Evolutionary conservation across 164 flowering plant species (phyloP).

Genomic region (Echeveria elegans): DNA sequence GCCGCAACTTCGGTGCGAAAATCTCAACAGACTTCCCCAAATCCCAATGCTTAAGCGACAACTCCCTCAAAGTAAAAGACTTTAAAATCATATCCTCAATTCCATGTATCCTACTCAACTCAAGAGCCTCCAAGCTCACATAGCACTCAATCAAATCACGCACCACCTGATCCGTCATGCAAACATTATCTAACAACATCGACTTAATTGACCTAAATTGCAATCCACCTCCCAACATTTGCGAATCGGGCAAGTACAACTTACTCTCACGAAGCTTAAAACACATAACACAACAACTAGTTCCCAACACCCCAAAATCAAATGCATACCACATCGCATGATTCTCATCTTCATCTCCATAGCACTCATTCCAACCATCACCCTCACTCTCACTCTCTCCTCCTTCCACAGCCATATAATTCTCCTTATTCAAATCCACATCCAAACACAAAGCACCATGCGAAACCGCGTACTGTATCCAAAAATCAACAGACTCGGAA

Average conservation of each 20-base stretch:
- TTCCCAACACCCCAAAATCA: background rate
- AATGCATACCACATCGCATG: background rate
- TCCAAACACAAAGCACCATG: background rate
- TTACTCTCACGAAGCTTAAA: constrained; percentile 2
- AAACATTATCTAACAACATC: constrained; percentile 1
- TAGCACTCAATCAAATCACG: background rate
- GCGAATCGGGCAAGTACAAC: background rate
- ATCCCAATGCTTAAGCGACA: constrained; percentile 8
- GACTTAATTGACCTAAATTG: background rate
- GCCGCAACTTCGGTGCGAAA: background rate
- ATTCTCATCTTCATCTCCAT: background rate
- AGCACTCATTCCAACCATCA: background rate
- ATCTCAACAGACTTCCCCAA: constrained; percentile 9
- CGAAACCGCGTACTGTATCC: background rate
- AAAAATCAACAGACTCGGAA: background rate
- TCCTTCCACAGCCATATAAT: background rate
- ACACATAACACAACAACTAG: background rate
- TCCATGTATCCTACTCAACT: background rate
- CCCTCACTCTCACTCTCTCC: background rate
- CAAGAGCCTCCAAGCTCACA: constrained; percentile 8
- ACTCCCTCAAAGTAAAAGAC: background rate
- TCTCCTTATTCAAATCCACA: constrained; percentile 6
- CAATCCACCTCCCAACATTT: background rate
- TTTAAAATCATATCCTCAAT: background rate
- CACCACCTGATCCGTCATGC: constrained; percentile 1